Base-by-base conservation (phyloP, 345 rosid genomes). In the Abelmoschus esculentus region DNA sequence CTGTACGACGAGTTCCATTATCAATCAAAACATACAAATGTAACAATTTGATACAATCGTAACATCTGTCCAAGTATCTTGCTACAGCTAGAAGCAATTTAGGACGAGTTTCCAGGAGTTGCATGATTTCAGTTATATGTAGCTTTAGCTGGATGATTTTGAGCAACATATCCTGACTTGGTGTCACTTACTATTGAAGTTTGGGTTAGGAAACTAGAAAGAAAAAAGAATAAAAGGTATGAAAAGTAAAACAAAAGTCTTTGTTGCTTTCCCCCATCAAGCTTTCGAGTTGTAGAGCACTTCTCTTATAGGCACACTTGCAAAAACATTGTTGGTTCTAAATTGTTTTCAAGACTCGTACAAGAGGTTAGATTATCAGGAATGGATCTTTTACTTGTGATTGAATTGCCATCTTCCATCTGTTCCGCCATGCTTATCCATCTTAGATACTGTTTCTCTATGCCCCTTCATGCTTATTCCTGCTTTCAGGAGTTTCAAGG, bases 401-500 rank as follows among this genome's bases (percentile, higher is more conserved):
- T 22, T 44, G 19, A 6, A 7, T 64, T 44, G 31, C 14, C 42
- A 13, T 64, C 52, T 42, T 29, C 53, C 4, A 61, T 62, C 17
- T 40, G 5, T 18, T 38, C 19, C 6, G 50, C 9, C 67, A 5
- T 18, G 50, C 15, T 63, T 44, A 28, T 28, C 38, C 69, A 47
- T 65, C 54, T 64, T 64, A 22, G 36, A 65, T 46, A 46, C 22
- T 7, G 7, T 65, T 46, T 32, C 22, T 14, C 40, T 18, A 36
- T 2, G 7, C 5, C 9, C n/a, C 9, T n/a, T 32, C 17, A 38
- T 22, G 38, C 62, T 69, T 40, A 40, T 69, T 69, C 29, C 15
- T 22, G 14, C 26, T 73, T 70, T 66, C 84, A 93, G 95, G 88
- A 93, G 98, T 77, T 93, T 89, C 76, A 91, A 93, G 80, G 63